Evolutionary conservation across 2,329 filamentous ascomycete genomes (phyloP).

Genomic region (Aspergillus luchuensis): DNA sequence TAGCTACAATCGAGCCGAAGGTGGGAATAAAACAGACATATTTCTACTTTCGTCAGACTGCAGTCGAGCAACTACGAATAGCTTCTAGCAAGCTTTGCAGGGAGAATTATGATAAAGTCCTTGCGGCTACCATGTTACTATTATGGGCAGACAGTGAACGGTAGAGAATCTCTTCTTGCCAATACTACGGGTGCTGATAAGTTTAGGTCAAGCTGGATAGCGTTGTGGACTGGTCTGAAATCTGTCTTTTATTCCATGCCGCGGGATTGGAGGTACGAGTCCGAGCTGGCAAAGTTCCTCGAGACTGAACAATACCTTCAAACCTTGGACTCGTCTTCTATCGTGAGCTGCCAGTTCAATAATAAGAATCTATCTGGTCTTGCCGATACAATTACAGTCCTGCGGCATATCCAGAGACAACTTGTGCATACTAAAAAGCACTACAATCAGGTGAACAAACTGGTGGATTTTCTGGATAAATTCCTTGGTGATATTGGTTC

Average conservation of each 20-base stretch:
- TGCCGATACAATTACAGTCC: neutral
- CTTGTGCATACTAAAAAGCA: neutral
- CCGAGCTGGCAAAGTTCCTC: neutral
- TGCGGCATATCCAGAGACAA: neutral
- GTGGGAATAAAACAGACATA: neutral
- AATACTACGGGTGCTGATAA: neutral
- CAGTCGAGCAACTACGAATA: neutral
- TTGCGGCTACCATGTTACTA: neutral
- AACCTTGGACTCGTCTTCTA: neutral
- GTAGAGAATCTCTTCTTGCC: neutral
- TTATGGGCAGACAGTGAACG: neutral
- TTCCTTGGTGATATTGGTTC: neutral
- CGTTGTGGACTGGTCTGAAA: neutral
- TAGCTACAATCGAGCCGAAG: neutral
- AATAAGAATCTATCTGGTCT: neutral
- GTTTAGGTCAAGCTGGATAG: neutral
- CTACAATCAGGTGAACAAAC: neutral
- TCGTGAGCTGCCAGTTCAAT: neutral
- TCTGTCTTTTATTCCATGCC: neutral
- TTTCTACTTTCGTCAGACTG: neutral
- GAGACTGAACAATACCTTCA: neutral
- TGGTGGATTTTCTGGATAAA: neutral
- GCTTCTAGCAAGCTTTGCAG: neutral
- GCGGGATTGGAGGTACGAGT: neutral
- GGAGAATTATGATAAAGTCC: neutral